Percentiles rank a stretch among this genome's conserved stretches.
Conservation (phyloP, 805 yeast genomes). For the Candida boleticola region DNA sequence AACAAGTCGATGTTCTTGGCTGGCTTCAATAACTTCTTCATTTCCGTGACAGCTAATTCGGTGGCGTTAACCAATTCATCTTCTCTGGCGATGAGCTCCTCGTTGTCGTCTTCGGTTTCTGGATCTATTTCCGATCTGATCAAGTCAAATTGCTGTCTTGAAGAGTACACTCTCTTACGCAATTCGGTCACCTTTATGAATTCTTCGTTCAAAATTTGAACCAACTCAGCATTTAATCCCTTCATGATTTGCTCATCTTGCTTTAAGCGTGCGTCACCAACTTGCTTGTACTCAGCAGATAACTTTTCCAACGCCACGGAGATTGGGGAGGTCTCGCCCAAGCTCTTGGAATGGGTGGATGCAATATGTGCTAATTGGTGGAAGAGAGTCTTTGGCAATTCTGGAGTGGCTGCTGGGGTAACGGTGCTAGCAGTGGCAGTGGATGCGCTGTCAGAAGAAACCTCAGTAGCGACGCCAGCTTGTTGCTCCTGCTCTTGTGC, state of each 20-base stretch:
- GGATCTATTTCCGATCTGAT: slow-evolving; percentile 42
- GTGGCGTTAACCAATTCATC: slow-evolving; percentile 81
- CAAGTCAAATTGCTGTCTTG: slow-evolving; percentile 69
- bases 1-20: slow-evolving; percentile 61
- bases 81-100: slow-evolving; percentile 57
- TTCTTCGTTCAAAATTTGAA: slow-evolving; percentile 50
- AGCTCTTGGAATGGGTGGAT: slow-evolving; percentile 46
- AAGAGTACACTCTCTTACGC: slow-evolving; percentile 66
- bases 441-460: slow-evolving; percentile 14
- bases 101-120: slow-evolving; percentile 49
- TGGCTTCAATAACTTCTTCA: slow-evolving; percentile 71
- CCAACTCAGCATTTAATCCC: slow-evolving; percentile 58
- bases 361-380: slow-evolving; percentile 66
- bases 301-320: slow-evolving; percentile 52
- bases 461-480: slow-evolving; percentile 7
- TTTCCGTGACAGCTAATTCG: slow-evolving; percentile 71
- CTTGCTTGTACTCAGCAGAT: slow-evolving; percentile 55
- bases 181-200: slow-evolving; percentile 59
- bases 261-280: slow-evolving; percentile 66
- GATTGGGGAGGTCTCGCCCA: slow-evolving; percentile 43
- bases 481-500: slow-evolving; percentile 7
- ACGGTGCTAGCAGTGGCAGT: slow-evolving; percentile 29
- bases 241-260: slow-evolving; percentile 64
- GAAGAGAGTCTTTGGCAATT: slow-evolving; percentile 67
- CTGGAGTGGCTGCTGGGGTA: slow-evolving; percentile 23